Evolutionary conservation across 2,329 filamentous ascomycete genomes (phyloP), one percentile per base, ranked within the genome.

Genomic region (Xylaria sp.): DNA sequence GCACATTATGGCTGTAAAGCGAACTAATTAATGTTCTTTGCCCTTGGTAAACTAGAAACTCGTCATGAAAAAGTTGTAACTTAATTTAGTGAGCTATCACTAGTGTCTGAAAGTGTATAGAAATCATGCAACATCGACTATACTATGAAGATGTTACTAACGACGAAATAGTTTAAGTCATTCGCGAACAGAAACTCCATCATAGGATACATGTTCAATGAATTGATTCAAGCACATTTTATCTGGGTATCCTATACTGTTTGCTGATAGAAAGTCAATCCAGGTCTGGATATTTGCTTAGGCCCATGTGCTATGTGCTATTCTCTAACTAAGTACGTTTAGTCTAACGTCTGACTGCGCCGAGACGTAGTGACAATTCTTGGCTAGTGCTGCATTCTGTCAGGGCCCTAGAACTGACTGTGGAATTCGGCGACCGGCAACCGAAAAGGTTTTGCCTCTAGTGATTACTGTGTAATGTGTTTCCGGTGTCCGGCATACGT

Each of bases 401-500:
- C 20, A 25, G 20, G 25, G 33, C 15, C 52, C 31, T 36, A 7
- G 15, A 25, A 20, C 20, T 7, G 6, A 20, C 20, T 7, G 6
- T 10, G 36, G 20, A 20, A 46, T 15, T 58, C 56, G 56, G 56
- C 23, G 25, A 13, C 56, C 56, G 56, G n/a, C 56, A 15, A 20
- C 56, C 56, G 56, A 58, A 39, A 31, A 15, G 5, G n/a, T 2
- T 7, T 58, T n/a, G 25, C 39, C 23, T 46, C 15, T 48, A 48
- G 18, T 15, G 41, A 59, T 33, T 48, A 43, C 57, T 59, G 25
- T 59, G 41, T 28, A 15, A 15, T 7, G 18, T n/a, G 18, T 20
- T 60, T 49, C 41, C 43, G 57, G 28, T 58, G 15, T 46, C 39
- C 57, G 57, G 28, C 28, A 36, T 15, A 9, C 43, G 49, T 60